These are phyloP conservation scores for Artemisia argyi DNA, from an alignment of 129 eudicot genomes.

Conservation along the genomic window DNA sequence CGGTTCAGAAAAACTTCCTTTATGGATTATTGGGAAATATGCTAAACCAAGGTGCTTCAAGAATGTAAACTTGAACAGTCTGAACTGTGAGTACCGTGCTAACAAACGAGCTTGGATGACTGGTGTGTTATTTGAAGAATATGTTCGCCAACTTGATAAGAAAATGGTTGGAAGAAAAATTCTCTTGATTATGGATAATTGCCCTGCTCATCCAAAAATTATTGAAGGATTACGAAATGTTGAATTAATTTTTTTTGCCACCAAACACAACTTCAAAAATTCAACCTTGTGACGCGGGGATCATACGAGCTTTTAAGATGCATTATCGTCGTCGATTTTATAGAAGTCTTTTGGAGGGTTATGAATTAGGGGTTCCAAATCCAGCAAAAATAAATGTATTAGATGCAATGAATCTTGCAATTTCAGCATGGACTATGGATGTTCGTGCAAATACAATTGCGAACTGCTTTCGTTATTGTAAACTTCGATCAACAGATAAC, in stretches of 20 bases:
- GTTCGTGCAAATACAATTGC: constrained; percentile 29
- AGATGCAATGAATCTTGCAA: constrained; percentile 37
- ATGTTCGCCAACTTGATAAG: neutral
- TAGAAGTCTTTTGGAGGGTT: neutral
- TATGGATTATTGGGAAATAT: no score
- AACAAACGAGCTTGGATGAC: no score
- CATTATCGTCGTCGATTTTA: constrained; percentile 25
- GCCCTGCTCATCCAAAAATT: constrained; percentile 33
- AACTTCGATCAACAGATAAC: constrained; percentile 34
- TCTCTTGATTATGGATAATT: constrained; percentile 10
- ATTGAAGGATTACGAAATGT: constrained; percentile 26
- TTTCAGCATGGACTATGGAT: constrained; percentile 34
- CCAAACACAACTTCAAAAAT: constrained; percentile 36
- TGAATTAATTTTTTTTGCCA: constrained; percentile 30
- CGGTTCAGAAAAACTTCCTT: no score
- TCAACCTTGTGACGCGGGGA: constrained; percentile 35
- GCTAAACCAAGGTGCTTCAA: no score
- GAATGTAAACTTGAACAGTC: no score
- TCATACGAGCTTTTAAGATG: constrained; percentile 33
- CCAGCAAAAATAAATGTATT: constrained; percentile 22
- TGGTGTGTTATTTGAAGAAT: no score
- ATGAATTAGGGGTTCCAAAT: no score
- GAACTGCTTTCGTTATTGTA: constrained; percentile 28
- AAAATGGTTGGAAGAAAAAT: constrained; percentile 9
- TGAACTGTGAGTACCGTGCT: no score